Base-by-base conservation (phyloP, 1,284 basidiomycete species). In the Naganishia liquefaciens region DNA sequence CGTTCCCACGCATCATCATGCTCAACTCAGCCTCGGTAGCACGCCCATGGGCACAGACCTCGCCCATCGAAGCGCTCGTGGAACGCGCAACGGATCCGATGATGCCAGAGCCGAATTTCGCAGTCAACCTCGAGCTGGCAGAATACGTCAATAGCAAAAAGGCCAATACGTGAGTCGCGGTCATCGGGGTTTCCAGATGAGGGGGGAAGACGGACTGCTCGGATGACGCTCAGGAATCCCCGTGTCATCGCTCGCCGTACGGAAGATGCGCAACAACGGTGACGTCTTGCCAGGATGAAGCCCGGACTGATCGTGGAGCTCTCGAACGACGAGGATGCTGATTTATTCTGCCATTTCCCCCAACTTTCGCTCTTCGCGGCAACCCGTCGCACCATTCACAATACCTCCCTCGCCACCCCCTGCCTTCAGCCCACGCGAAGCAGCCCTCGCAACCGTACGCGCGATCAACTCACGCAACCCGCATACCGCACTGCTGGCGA, bases 131-230 rank as follows among this genome's bases (percentile, higher is more conserved):
- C 69, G 93, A 98, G 78, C 87, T 99, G 51, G 92, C 93, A 33
- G 93, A 95, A 70, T 86, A 89, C 73, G 87, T 99, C 80, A 96
- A 95, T 78, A 82, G 83, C 70, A 98, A 97, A 82, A 98, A 98
- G 80, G 94, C 93, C 0, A 99, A 99, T 81, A 93, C 86, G 90
- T 94, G 79, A 71, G 90, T 82, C 10, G 23, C 37, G 53, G 49
- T n/a, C n/a, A 42, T 40, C 65, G 3, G n/a, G 25, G 51, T n/a
- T 25, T 25, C 39, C 27, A 23, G 19, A 28, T 7, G n/a, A 21
- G 9, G 10, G 23, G 13, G 30, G 30, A 28, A 9, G 21, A 33
- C 28, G 17, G 33, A 33, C 33, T 11, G n/a, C 33, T n/a, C 2
- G 27, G 17, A 27, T 5, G 46, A 23, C 3, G 46, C n/a, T 17